Percentiles rank a stretch among this genome's conserved stretches.
phyloP scores from a whole-genome alignment of 75 land plant species.

The Adiantum capillusveneris region DNA sequence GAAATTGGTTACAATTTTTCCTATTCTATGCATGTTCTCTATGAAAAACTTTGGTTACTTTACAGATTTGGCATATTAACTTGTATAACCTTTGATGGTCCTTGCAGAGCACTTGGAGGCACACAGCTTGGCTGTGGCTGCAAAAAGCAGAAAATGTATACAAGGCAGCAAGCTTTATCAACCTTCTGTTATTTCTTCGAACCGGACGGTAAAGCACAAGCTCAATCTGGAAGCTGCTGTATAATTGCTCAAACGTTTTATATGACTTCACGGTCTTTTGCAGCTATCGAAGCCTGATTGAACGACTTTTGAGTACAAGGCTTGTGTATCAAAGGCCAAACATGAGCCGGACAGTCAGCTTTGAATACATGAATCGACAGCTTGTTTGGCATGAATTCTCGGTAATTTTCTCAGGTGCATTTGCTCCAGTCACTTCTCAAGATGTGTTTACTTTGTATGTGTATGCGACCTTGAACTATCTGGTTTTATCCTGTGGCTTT shows the following conservation, averaged over 20 bases:
- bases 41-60: no score
- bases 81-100: neutral
- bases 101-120: constrained; percentile 58
- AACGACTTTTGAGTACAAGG: constrained; percentile 68
- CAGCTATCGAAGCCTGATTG: constrained; percentile 81
- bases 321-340: constrained; percentile 83
- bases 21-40: no score
- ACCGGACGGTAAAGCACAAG: constrained; percentile 59
- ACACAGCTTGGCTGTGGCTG: constrained; percentile 61
- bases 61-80: no score
- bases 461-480: constrained; percentile 6
- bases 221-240: neutral
- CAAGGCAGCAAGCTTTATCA: constrained; percentile 63
- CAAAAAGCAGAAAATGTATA: constrained; percentile 76
- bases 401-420: constrained; percentile 29
- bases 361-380: constrained; percentile 99
- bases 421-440: constrained; percentile 3
- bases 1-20: no score
- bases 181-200: constrained; percentile 68
- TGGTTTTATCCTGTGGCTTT: no score
- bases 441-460: no score
- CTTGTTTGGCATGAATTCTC: constrained; percentile 99
- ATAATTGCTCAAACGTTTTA: neutral
- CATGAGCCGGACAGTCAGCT: constrained; percentile 96
- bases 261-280: neutral